These are phyloP conservation scores for Annulohypoxylon truncatum DNA, from an alignment of 2,329 filamentous ascomycete genomes.

Conservation along the genomic window DNA sequence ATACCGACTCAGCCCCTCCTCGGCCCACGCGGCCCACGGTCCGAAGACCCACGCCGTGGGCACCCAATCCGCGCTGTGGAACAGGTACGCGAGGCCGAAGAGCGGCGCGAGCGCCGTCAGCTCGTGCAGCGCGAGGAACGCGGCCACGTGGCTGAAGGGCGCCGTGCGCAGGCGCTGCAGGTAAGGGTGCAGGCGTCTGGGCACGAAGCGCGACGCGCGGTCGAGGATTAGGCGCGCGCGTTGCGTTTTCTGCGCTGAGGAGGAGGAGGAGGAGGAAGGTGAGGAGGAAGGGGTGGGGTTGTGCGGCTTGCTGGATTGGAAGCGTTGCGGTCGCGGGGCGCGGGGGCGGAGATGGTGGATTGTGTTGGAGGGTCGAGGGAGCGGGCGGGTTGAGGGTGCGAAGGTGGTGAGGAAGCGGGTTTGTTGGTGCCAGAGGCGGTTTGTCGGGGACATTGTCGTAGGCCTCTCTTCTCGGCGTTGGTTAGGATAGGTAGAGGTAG, in stretches of 20 bases:
- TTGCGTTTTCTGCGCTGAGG: slow-evolving; percentile 24
- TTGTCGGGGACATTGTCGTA: slow-evolving; percentile 33
- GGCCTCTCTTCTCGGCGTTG: background rate
- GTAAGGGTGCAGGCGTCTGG: slow-evolving; percentile 75
- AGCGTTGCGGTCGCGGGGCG: slow-evolving; percentile 25
- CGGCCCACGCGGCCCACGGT: slow-evolving; percentile 63
- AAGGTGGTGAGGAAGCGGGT: slow-evolving; percentile 19
- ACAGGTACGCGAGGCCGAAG: slow-evolving; percentile 76
- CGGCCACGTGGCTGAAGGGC: slow-evolving; percentile 82
- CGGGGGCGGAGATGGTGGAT: background rate
- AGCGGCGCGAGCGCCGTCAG: slow-evolving; percentile 87
- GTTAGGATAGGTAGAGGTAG: background rate
- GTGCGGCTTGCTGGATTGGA: slow-evolving; percentile 41
- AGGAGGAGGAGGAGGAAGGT: background rate
- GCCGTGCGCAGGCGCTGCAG: slow-evolving; percentile 77
- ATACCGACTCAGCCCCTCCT: slow-evolving; percentile 77
- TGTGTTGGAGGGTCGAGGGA: background rate
- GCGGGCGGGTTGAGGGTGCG: background rate
- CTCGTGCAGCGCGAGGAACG: slow-evolving; percentile 93
- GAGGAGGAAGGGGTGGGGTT: background rate
- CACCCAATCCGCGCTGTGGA: slow-evolving; percentile 83
- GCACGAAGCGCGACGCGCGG: slow-evolving; percentile 61
- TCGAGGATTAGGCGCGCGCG: slow-evolving; percentile 54
- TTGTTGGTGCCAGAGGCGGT: slow-evolving; percentile 34
- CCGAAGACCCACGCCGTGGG: slow-evolving; percentile 67